A percentile compares a stretch with the other conserved stretches of the same genome.
These are phyloP conservation scores for Aphanomyces stellatus DNA, from an alignment of 352 stramenopile genomes.

Conservation along the genomic window DNA sequence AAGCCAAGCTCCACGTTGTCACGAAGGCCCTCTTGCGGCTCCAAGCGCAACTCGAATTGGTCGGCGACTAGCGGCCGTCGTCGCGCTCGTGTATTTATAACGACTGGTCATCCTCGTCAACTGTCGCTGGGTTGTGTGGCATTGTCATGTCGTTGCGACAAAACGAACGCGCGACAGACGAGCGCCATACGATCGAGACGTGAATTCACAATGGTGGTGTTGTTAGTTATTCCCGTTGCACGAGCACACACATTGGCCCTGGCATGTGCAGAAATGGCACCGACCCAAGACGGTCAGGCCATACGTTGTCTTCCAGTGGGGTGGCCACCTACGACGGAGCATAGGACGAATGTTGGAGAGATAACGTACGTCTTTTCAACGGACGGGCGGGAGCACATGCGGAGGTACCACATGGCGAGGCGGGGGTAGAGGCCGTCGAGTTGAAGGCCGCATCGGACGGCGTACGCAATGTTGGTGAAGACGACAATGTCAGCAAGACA, in stretches of 20 bases:
- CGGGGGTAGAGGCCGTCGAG: slow-evolving; percentile 72
- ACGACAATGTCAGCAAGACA: slow-evolving; percentile 77
- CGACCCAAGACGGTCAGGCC: slow-evolving; percentile 72
- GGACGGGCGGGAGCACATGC: slow-evolving; percentile 52
- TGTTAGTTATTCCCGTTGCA: slow-evolving; percentile 13
- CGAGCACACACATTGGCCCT: slow-evolving; percentile 12
- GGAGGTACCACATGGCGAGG: slow-evolving; percentile 70
- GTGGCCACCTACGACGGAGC: slow-evolving; percentile 36
- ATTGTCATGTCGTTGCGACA: too few relatives aligned
- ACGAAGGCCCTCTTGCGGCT: slow-evolving; percentile 61
- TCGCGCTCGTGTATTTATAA: too few relatives aligned
- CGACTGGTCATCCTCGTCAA: too few relatives aligned
- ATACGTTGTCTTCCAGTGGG: slow-evolving; percentile 71
- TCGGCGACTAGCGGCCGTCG: neutral
- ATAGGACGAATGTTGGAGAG: neutral
- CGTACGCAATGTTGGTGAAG: slow-evolving; percentile 82
- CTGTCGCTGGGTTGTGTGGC: too few relatives aligned
- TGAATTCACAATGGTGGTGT: too few relatives aligned
- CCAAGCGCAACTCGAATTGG: slow-evolving; percentile 22
- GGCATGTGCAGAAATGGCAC: slow-evolving; percentile 29
- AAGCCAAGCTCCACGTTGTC: slow-evolving; percentile 56
- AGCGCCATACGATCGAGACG: neutral
- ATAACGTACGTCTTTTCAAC: slow-evolving; percentile 45
- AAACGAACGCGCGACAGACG: neutral
- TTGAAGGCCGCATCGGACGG: slow-evolving; percentile 72